Percentiles rank a stretch among this genome's conserved stretches.
These are phyloP conservation scores for Euphorbia tirucalli DNA, from an alignment of 345 rosid genomes.

Conservation along the genomic window DNA sequence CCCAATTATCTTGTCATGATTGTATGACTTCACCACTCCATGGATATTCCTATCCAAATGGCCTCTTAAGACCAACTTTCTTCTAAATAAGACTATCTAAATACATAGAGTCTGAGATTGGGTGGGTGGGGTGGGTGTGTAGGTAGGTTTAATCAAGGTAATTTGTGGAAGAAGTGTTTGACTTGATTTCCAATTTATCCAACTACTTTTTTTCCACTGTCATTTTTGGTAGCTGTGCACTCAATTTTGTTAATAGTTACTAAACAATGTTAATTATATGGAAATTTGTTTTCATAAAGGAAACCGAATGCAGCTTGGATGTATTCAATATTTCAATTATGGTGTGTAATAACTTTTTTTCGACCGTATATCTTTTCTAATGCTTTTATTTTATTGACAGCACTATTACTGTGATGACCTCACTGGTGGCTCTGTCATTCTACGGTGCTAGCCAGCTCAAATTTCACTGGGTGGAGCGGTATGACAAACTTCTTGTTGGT, in stretches of 20 bases:
- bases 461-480: slow-evolving; percentile 95
- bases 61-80: not conserved
- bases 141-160: not conserved
- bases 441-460: slow-evolving; percentile 97
- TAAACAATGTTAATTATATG: not conserved
- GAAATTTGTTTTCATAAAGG: not conserved
- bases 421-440: slow-evolving; percentile 91
- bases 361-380: not conserved
- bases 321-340: too few relatives aligned
- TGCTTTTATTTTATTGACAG: slow-evolving; percentile 44
- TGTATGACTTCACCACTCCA: not conserved
- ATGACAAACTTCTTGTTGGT: slow-evolving; percentile 95
- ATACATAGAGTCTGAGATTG: not conserved
- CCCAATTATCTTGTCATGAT: not conserved
- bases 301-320: not conserved
- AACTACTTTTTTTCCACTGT: not conserved
- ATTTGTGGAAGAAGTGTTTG: not conserved
- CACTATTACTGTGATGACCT: slow-evolving; percentile 92
- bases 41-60: not conserved
- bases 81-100: not conserved
- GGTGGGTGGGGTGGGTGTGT: not conserved
- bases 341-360: not conserved
- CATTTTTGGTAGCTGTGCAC: not conserved
- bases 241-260: not conserved
- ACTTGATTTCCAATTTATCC: slow-evolving; percentile 7